These are phyloP conservation scores for Penicillium turbatum DNA, from an alignment of 495 filamentous ascomycete genomes.

Conservation along the genomic window DNA sequence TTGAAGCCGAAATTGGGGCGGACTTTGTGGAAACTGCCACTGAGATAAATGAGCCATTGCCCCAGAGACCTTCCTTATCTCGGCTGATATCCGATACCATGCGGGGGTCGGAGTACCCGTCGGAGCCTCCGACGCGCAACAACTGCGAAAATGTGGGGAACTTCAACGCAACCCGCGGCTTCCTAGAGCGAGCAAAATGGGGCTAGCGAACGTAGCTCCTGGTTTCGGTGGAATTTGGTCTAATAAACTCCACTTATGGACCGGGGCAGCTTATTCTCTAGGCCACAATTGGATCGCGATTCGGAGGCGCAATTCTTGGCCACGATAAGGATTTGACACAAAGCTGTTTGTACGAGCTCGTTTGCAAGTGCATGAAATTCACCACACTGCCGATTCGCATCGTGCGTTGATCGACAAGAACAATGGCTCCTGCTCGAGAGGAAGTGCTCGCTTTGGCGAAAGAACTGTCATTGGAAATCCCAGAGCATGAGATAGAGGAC, in stretches of 20 bases:
- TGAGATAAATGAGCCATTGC: not conserved
- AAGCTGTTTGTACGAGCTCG: no score
- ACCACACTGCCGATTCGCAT: no score
- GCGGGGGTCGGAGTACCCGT: not conserved
- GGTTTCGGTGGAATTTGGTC: not conserved
- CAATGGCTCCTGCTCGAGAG: not conserved
- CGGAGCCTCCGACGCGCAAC: not conserved
- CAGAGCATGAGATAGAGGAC: not conserved
- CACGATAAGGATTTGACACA: not conserved
- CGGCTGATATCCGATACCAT: not conserved
- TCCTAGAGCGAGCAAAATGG: not conserved
- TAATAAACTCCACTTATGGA: not conserved
- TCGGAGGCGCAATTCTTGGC: not conserved
- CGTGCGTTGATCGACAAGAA: not conserved
- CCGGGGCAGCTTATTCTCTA: no score
- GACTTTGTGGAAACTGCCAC: no score
- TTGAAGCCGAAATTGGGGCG: no score
- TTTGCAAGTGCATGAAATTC: no score
- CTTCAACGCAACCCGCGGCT: no score
- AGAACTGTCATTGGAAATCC: not conserved
- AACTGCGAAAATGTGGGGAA: not conserved
- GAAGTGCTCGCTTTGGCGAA: not conserved
- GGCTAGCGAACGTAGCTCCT: not conserved
- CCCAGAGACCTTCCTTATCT: not conserved
- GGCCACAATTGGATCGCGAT: not conserved